phyloP scores from a whole-genome alignment of 176 grass and related monocot genomes.

The Triticum dicoccoides region DNA sequence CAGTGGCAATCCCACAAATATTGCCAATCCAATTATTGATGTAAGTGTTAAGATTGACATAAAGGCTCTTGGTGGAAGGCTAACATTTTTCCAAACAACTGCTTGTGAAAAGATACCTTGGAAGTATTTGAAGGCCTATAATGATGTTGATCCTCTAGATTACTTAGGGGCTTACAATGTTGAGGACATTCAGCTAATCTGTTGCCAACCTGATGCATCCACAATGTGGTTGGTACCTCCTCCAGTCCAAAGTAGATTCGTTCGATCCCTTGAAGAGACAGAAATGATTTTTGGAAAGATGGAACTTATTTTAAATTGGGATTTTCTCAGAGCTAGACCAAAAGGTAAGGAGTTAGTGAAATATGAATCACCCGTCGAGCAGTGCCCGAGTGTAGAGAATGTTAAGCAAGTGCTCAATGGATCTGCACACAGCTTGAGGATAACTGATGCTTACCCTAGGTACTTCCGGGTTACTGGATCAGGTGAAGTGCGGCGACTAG shows the following conservation, averaged over 20 bases:
- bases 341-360: conserved; percentile 94
- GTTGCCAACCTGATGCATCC: conserved; percentile 93
- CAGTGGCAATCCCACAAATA: conserved; percentile 98
- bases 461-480: conserved; percentile 93
- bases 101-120: conserved; percentile 82
- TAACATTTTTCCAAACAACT: conserved; percentile 78
- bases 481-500: conserved; percentile 86
- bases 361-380: conserved; percentile 65
- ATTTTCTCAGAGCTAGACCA: conserved; percentile 90
- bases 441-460: conserved; percentile 84
- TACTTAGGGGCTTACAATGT: conserved; percentile 84
- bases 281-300: conserved; percentile 52
- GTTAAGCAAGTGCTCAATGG: conserved; percentile 80
- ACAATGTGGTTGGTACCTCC: conserved; percentile 86
- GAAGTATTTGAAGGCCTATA: conserved; percentile 51
- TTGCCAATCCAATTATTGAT: conserved; percentile 94
- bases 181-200: conserved; percentile 95
- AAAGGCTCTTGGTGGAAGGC: conserved; percentile 80
- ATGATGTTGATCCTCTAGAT: conserved; percentile 62
- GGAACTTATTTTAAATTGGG: conserved; percentile 81
- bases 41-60: conserved; percentile 95
- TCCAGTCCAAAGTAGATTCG: conserved; percentile 68
- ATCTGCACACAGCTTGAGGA: conserved; percentile 57
- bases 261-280: conserved; percentile 58
- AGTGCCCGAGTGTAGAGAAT: conserved; percentile 54